Base-by-base conservation (phyloP, 2,329 filamentous ascomycete genomes). In the Aschersonia sp. region DNA sequence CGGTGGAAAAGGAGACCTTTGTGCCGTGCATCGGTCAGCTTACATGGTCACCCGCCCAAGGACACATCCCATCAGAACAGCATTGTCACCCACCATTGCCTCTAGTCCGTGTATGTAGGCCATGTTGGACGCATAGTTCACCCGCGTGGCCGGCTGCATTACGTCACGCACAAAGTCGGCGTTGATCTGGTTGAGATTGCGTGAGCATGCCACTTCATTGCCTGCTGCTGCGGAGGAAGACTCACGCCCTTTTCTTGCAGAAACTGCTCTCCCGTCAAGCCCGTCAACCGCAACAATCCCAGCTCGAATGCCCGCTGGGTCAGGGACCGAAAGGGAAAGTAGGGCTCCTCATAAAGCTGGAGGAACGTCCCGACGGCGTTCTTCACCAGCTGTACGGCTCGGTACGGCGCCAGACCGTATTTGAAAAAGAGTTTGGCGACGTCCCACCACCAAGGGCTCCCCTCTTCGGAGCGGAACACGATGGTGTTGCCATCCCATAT, bases 61-160 rank as follows among this genome's bases (percentile, higher is more conserved):
- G 42, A 39, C 40, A 29, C 11, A 14, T 3, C 7, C 14, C 40
- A 10, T 6, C 29, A 41, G 14, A 11, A 32, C n/a, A n/a, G 40
- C 7, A 43, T 6, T 30, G 40, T 2, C n/a, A 49, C 59, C 46
- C 49, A 77, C 77, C 83, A 95, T 87, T 1, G 89, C 80, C 57
- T 94, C 87, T 1, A 98, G 66, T 0, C 87, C 92, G 58, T 97
- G 89, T 44, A 97, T 92, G 37, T 79, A 69, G n/a, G 71, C 76
- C 10, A 97, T 65, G 55, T 97, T 95, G 45, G 89, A 87, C 1
- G 85, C 92, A 65, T 95, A 98, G 63, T 97, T 97, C 52, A 95
- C 90, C 22, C 92, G 76, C 1, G 92, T 95, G 49, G 81, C 84
- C 2, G 90, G 87, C 65, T 97, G 90, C 30, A 97, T 79, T 44